Evolutionary conservation across 164 flowering plant genomes (phyloP).

Genomic region (Sedum album): DNA sequence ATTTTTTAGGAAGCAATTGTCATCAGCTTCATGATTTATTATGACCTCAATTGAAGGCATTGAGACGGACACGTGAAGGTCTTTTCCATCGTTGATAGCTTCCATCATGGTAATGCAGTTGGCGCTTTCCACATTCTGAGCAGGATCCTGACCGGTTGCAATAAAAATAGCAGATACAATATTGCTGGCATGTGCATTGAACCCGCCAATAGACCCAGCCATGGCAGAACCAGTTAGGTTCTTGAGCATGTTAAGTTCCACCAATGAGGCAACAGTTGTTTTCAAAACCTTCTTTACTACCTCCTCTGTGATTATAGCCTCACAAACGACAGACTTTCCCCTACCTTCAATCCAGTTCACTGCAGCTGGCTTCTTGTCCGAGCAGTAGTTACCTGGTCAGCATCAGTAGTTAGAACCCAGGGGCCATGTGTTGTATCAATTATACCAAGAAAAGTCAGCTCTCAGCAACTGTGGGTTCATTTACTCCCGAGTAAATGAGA

Average conservation of each 20-base stretch:
- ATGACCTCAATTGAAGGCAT: conserved; percentile 2
- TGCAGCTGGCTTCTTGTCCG: conserved; percentile 5
- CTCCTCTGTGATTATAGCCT: conserved; percentile 4
- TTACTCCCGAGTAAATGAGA: too few species aligned
- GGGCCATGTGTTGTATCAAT: neutral
- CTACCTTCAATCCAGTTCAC: conserved; percentile 5
- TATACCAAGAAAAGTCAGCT: neutral
- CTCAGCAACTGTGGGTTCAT: too few species aligned
- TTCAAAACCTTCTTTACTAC: neutral
- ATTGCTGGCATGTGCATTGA: conserved; percentile 6
- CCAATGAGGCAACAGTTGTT: neutral
- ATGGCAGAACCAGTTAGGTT: conserved; percentile 4
- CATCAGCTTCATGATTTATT: neutral
- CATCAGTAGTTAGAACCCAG: neutral
- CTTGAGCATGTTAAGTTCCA: conserved; percentile 4
- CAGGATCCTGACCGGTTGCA: conserved; percentile 2
- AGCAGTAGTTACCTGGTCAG: conserved; percentile 5
- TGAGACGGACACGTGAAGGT: neutral
- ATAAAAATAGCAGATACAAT: neutral
- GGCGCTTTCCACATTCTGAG: conserved; percentile 5
- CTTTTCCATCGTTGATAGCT: neutral
- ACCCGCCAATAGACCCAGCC: conserved; percentile 3
- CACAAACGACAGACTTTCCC: conserved; percentile 4
- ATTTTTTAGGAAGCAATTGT: neutral
- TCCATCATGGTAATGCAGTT: conserved; percentile 8